These are phyloP conservation scores for Plantago lanceolata DNA, from an alignment of 305 asterid species.

Conservation along the genomic window DNA sequence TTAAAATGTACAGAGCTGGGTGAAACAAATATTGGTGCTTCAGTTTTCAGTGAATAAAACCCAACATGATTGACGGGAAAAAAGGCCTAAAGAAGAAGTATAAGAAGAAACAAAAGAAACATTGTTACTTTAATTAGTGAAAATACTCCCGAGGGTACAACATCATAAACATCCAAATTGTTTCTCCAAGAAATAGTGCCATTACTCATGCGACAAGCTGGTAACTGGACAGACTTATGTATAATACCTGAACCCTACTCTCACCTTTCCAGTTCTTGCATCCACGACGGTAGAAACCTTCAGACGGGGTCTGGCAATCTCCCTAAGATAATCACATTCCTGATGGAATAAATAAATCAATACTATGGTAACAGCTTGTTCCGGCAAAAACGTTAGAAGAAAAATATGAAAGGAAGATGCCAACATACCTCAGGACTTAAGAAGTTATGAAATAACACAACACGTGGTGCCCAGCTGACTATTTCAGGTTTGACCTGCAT, in stretches of 20 bases:
- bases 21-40: too few species aligned
- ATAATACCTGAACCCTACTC: slow-evolving; percentile 19
- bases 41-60: too few species aligned
- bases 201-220: too few species aligned
- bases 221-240: background rate
- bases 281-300: slow-evolving; percentile 79
- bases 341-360: slow-evolving; percentile 27
- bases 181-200: too few species aligned
- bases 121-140: too few species aligned
- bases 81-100: too few species aligned
- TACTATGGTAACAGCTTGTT: background rate
- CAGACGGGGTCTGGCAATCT: slow-evolving; percentile 66
- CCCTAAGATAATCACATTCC: slow-evolving; percentile 91
- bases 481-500: slow-evolving; percentile 79
- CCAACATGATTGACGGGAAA: too few species aligned
- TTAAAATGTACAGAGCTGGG: too few species aligned
- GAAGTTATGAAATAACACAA: slow-evolving; percentile 61
- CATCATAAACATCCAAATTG: too few species aligned
- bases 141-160: too few species aligned
- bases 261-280: slow-evolving; percentile 78
- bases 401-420: background rate
- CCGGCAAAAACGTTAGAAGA: background rate
- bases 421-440: slow-evolving; percentile 67
- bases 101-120: too few species aligned
- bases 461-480: slow-evolving; percentile 73